Evolutionary conservation across 345 rosid genomes (phyloP), one percentile per base, ranked within the genome.

Genomic region (Rhizophora mangle): DNA sequence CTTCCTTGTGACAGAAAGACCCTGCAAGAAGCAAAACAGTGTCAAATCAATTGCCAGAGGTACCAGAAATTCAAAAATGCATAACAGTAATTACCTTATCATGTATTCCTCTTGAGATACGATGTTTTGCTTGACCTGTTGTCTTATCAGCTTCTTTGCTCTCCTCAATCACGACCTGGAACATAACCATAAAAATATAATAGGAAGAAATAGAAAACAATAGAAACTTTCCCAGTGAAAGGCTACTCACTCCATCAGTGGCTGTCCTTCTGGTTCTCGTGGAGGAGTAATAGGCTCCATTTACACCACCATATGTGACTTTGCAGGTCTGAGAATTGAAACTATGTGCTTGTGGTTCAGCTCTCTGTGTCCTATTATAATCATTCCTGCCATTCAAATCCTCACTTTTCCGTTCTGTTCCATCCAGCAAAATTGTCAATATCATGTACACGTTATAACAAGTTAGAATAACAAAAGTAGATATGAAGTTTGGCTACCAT

Each of bases 271-370:
- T 86, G 67, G 85, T 81, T 77, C 82, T 85, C 11, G 85, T 80
- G 1, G 91, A 82, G 59, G 92, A 82, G 72, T 88, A 91, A 72
- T 89, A 94, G 18, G 93, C 87, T 64, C 98, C 97, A 76, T 91
- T 77, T 11, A 85, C 82, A 56, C 97, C 97, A 36, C 98, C 97
- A 68, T 84, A 87, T 1, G 95, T 88, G 62, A 87, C 92, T 79
- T 80, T 91, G 75, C 75, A 80, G 53, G 78, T 78, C 60, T 81
- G 84, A 31, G 73, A 80, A 71, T 86, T 78, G 63, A 78, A 76
- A 34, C 59, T 76, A 20, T 46, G 79, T 69, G 74, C 68, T 72
- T 70, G 81, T 6, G 79, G 68, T 62, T 76, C 72, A 5, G 79
- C 68, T 66, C 73, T 74, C 58, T 81, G 74, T 29, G 49, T 75